Percentiles rank a stretch among this genome's conserved stretches.
Conservation (phyloP, 2,329 filamentous ascomycete species). For the Thelonectria discophora region DNA sequence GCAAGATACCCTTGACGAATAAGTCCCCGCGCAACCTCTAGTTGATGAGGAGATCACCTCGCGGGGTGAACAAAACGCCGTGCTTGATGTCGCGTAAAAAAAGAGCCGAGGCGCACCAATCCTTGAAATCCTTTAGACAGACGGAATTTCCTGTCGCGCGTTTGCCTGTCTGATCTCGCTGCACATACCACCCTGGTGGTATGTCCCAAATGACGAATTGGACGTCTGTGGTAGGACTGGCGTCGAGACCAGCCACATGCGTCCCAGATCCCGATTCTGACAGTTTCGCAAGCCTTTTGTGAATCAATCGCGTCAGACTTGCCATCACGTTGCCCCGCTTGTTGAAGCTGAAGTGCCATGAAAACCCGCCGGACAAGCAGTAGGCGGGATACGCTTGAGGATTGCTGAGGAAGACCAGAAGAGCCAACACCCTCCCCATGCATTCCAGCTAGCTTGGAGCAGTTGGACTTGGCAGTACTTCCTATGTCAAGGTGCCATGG, state of each 20-base stretch:
- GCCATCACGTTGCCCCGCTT: constrained; percentile 32
- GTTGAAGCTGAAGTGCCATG: constrained; percentile 44
- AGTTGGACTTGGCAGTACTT: constrained; percentile 37
- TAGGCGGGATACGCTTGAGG: constrained; percentile 41
- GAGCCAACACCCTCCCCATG: constrained; percentile 44
- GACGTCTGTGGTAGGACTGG: no score
- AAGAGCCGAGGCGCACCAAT: no score
- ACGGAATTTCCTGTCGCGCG: no score
- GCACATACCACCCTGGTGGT: no score
- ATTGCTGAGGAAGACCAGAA: constrained; percentile 41
- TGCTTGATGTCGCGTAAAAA: no score
- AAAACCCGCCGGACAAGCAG: constrained; percentile 41
- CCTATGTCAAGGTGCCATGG: constrained; percentile 44
- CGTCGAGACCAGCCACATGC: constrained; percentile 5
- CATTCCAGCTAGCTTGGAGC: constrained; percentile 36
- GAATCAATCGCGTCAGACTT: constrained; percentile 17
- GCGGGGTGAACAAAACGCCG: background rate
- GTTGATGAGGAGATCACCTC: constrained; percentile 19
- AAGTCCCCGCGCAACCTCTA: constrained; percentile 5
- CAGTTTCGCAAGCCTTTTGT: background rate
- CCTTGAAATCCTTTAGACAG: no score
- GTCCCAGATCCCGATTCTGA: background rate
- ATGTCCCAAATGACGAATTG: no score
- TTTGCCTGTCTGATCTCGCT: no score
- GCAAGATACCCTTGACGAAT: constrained; percentile 25